Percentiles rank a stretch among this genome's conserved stretches.
Evolutionary conservation across 2,329 filamentous ascomycete species (phyloP).

Genomic region (Alternaria postmessia): DNA sequence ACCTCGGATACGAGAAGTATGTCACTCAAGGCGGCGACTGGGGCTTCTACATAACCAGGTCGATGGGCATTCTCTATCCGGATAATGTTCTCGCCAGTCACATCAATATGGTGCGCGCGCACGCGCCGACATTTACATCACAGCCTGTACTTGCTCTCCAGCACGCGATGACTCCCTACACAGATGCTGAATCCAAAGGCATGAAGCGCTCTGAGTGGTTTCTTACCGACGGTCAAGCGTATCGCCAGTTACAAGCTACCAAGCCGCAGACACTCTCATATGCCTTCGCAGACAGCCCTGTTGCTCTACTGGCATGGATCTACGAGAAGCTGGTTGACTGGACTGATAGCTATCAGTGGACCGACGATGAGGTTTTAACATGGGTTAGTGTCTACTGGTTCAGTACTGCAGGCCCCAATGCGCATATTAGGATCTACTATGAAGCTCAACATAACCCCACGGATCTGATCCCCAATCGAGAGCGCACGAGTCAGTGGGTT

Average conservation of each 20-base stretch:
- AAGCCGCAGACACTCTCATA: constrained; percentile 78
- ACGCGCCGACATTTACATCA: constrained; percentile 48
- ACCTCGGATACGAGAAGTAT: constrained; percentile 69
- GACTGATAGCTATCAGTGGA: constrained; percentile 77
- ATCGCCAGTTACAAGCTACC: constrained; percentile 68
- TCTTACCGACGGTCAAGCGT: constrained; percentile 63
- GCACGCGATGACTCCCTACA: constrained; percentile 64
- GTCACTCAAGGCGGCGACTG: constrained; percentile 72
- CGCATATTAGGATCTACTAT: constrained; percentile 76
- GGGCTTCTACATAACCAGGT: constrained; percentile 71
- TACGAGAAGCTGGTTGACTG: constrained; percentile 83
- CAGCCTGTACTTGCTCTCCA: constrained; percentile 67
- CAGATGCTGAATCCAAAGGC: constrained; percentile 60
- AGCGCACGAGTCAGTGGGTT: constrained; percentile 54
- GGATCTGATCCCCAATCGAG: constrained; percentile 36
- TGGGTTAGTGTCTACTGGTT: constrained; percentile 81
- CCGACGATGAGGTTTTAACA: constrained; percentile 76
- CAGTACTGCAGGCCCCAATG: constrained; percentile 72
- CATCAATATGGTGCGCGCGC: constrained; percentile 66
- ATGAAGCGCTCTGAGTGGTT: constrained; percentile 67
- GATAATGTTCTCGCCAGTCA: constrained; percentile 66
- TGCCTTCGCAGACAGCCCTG: constrained; percentile 72
- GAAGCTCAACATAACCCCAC: constrained; percentile 61
- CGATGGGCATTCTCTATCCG: constrained; percentile 68
- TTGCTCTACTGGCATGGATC: constrained; percentile 77